A percentile compares a stretch with the other conserved stretches of the same genome.
Evolutionary conservation across 495 filamentous ascomycete genomes (phyloP).

Genomic region (Tuber magnatum): DNA sequence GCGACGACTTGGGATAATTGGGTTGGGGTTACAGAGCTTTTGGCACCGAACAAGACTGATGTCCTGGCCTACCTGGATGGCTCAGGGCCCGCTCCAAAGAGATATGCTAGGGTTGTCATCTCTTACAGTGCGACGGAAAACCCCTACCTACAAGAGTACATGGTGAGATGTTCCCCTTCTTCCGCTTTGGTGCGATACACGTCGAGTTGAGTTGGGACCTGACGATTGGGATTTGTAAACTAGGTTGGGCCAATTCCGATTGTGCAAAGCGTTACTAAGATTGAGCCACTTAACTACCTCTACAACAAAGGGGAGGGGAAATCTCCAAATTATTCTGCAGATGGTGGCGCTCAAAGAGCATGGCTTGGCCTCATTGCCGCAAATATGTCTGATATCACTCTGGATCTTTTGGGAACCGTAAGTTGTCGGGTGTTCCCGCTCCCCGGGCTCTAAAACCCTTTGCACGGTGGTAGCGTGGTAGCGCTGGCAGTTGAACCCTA

Average conservation of each 20-base stretch:
- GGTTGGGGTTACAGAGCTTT: constrained; percentile 44
- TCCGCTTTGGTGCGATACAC: background rate
- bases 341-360: constrained; percentile 33
- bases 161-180: constrained; percentile 15
- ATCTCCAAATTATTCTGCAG: constrained; percentile 44
- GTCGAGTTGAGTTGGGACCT: background rate
- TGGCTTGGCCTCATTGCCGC: constrained; percentile 40
- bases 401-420: constrained; percentile 38
- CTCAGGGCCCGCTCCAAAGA: constrained; percentile 41
- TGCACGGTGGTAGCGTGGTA: background rate
- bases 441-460: constrained; percentile 42
- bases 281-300: constrained; percentile 44
- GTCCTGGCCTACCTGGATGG: constrained; percentile 46
- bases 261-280: constrained; percentile 40
- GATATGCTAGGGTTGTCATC: constrained; percentile 49
- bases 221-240: background rate
- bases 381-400: constrained; percentile 43
- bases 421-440: constrained; percentile 21
- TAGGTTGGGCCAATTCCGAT: constrained; percentile 49
- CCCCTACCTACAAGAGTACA: constrained; percentile 46
- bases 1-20: constrained; percentile 43
- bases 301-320: constrained; percentile 45
- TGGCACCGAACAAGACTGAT: constrained; percentile 52
- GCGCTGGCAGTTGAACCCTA: constrained; percentile 30
- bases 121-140: constrained; percentile 43